A percentile compares a stretch with the other conserved stretches of the same genome.
phyloP scores from a whole-genome alignment of 1,284 basidiomycete genomes.

The Testicularia cyperi region DNA sequence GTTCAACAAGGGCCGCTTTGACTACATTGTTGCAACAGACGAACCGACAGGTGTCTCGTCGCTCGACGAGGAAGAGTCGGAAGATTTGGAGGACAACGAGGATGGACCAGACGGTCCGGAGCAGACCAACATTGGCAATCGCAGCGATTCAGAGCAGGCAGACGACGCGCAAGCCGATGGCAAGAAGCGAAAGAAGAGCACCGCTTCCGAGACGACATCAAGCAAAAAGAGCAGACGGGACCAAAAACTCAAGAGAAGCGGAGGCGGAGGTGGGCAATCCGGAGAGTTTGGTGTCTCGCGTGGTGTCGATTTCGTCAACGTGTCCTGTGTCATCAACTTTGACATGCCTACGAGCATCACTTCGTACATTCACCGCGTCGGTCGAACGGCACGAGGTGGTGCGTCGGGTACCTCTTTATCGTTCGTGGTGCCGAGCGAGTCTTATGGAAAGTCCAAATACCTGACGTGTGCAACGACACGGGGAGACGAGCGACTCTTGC shows the following conservation, averaged over 20 bases:
- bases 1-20: slow-evolving; percentile 97
- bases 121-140: no score
- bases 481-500: slow-evolving; percentile 76
- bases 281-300: slow-evolving; percentile 95
- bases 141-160: background rate
- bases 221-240: slow-evolving; percentile 11
- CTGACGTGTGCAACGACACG: slow-evolving; percentile 67
- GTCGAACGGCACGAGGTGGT: slow-evolving; percentile 92
- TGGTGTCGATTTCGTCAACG: slow-evolving; percentile 95
- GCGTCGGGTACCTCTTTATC: slow-evolving; percentile 88
- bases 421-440: slow-evolving; percentile 76
- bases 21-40: slow-evolving; percentile 98
- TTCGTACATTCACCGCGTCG: slow-evolving; percentile 95
- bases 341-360: slow-evolving; percentile 85
- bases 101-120: slow-evolving; percentile 39
- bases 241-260: slow-evolving; percentile 10
- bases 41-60: slow-evolving; percentile 68
- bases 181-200: slow-evolving; percentile 1
- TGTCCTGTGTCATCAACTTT: slow-evolving; percentile 97
- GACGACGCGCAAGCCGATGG: slow-evolving; percentile 3
- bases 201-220: slow-evolving; percentile 4
- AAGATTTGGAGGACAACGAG: slow-evolving; percentile 32
- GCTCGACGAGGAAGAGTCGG: slow-evolving; percentile 60
- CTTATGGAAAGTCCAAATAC: slow-evolving; percentile 69
- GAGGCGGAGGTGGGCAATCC: slow-evolving; percentile 1